Percentiles rank a stretch among this genome's conserved stretches.
phyloP scores from a whole-genome alignment of 2,329 filamentous ascomycete genomes.

The Dothiorella sarmentorum region DNA sequence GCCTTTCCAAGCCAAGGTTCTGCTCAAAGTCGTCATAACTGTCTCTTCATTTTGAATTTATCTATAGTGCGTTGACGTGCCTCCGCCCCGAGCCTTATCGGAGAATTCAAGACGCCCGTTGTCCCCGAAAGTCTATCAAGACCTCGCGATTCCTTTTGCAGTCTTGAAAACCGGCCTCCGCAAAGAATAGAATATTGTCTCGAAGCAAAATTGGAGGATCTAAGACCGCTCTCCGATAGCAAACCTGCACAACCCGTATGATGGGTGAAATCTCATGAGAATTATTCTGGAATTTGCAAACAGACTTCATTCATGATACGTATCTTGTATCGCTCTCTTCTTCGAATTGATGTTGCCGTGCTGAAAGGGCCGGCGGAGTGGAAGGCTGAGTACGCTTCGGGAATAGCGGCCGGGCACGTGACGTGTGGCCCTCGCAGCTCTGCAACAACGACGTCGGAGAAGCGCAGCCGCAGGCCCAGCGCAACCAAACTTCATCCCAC shows the following conservation, averaged over 20 bases:
- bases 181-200: neutral
- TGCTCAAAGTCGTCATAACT: neutral
- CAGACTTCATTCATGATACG: no score
- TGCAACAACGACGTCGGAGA: constrained; percentile 11
- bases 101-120: neutral
- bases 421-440: neutral
- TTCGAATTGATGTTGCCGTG: neutral
- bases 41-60: neutral
- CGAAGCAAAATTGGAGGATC: no score
- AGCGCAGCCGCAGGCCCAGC: neutral
- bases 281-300: neutral
- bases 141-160: neutral
- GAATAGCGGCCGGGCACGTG: neutral
- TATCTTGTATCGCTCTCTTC: neutral
- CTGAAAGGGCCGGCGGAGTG: neutral
- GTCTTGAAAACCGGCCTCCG: no score
- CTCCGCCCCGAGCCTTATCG: no score
- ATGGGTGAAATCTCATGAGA: no score
- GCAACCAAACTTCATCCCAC: constrained; percentile 13
- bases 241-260: no score
- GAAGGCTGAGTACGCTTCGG: neutral
- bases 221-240: no score
- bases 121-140: neutral
- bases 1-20: neutral
- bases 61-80: neutral